A percentile compares a stretch with the other conserved stretches of the same genome.
phyloP scores from a whole-genome alignment of 1,139 yeast species.

The Dujonia santamariae region DNA sequence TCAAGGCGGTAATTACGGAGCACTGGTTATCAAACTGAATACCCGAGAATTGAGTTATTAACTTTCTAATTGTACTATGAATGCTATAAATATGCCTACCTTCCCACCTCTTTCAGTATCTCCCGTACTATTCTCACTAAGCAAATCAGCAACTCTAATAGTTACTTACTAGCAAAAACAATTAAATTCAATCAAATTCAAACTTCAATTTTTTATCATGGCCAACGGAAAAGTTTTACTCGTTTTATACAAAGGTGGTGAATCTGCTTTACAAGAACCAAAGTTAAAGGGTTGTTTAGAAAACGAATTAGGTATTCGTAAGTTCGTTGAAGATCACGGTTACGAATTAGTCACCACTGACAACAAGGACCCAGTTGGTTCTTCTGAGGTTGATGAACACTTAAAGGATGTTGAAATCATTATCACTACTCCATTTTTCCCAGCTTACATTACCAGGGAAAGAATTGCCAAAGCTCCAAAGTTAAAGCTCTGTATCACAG shows the following conservation, averaged over 20 bases:
- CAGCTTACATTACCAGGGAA: conserved; percentile 69
- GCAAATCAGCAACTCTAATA: no score
- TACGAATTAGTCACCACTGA: conserved; percentile 66
- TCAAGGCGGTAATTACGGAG: no score
- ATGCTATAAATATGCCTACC: no score
- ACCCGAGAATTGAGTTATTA: no score
- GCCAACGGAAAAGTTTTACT: conserved; percentile 44
- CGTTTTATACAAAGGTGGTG: conserved; percentile 53
- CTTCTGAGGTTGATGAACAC: conserved; percentile 58
- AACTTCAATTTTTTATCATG: no score
- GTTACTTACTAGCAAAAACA: no score
- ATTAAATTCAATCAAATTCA: no score
- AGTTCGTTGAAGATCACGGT: conserved; percentile 63
- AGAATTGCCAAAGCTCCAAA: conserved; percentile 71
- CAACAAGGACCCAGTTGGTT: conserved; percentile 63
- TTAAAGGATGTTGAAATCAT: conserved; percentile 71
- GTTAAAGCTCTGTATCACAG: conserved; percentile 70
- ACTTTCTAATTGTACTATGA: no score
- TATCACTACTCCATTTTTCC: conserved; percentile 83
- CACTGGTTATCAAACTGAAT: no score
- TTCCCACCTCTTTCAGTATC: no score
- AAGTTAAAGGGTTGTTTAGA: conserved; percentile 68
- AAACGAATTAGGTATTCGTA: conserved; percentile 70
- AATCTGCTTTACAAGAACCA: conserved; percentile 59
- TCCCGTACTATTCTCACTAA: no score